Evolutionary conservation across 148 eudicot genomes (phyloP).

Genomic region (Spergularia bocconei): DNA sequence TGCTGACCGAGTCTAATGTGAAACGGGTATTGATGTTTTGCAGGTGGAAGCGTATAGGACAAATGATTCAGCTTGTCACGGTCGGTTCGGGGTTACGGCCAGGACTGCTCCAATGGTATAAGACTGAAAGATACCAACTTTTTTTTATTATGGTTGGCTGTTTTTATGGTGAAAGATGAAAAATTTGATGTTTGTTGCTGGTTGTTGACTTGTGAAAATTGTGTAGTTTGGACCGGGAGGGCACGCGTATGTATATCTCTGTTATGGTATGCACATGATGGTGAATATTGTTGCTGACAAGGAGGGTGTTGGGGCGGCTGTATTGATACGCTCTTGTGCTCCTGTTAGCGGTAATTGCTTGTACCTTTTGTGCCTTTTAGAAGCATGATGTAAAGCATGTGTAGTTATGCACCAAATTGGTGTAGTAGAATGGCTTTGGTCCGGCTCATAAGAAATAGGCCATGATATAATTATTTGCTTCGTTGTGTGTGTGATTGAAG

Average conservation of each 20-base stretch:
- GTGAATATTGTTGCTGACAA: conserved; percentile 93
- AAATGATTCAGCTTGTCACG: conserved; percentile 94
- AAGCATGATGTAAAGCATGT: background rate
- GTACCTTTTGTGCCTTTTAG: background rate
- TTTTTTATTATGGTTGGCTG: background rate
- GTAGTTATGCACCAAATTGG: background rate
- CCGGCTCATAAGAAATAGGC: background rate
- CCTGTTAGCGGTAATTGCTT: conserved; percentile 68
- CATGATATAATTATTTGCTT: background rate
- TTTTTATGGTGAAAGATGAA: background rate
- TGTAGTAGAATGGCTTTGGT: background rate
- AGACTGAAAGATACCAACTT: background rate
- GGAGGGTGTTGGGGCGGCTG: conserved; percentile 90
- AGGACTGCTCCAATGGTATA: conserved; percentile 94
- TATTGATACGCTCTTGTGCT: conserved; percentile 87
- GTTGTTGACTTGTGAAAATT: conserved; percentile 4
- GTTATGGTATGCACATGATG: conserved; percentile 91
- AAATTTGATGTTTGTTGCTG: background rate
- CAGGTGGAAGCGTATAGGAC: conserved; percentile 98
- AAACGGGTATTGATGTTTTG: background rate
- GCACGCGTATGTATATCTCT: conserved; percentile 90
- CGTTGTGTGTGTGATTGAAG: background rate
- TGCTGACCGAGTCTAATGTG: background rate
- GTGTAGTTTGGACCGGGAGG: conserved; percentile 94
- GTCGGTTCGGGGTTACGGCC: conserved; percentile 75